phyloP scores from a whole-genome alignment of 768 basidiomycete genomes.

The Termitomyces sp. region DNA sequence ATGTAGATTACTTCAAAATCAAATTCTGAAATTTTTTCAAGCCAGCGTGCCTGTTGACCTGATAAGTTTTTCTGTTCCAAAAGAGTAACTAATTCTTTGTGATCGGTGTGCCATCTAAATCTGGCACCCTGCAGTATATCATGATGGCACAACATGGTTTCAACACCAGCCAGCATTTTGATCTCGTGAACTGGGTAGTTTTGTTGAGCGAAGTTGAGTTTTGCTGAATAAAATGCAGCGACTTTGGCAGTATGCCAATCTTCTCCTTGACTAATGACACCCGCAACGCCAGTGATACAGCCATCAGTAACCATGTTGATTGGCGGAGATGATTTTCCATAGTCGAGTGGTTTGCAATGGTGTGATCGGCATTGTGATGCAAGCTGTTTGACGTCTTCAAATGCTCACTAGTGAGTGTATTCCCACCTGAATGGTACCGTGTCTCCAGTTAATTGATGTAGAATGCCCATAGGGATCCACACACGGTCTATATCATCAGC shows the following conservation, averaged over 20 bases:
- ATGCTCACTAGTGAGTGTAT: too few species aligned
- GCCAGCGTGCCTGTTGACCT: not conserved
- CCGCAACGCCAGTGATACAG: not conserved
- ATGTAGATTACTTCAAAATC: not conserved
- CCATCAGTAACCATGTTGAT: not conserved
- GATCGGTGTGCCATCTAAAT: not conserved
- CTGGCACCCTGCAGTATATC: not conserved
- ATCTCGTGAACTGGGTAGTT: not conserved
- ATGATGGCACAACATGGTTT: not conserved
- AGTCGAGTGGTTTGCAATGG: not conserved
- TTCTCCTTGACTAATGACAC: not conserved
- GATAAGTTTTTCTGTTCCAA: not conserved
- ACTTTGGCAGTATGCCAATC: not conserved
- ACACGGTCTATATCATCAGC: too few species aligned
- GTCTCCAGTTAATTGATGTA: too few species aligned
- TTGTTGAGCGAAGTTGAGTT: not conserved
- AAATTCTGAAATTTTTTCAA: not conserved
- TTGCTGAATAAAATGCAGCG: not conserved
- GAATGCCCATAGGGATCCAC: too few species aligned
- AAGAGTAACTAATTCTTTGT: not conserved
- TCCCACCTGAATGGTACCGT: too few species aligned
- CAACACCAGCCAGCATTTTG: not conserved
- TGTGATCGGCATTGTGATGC: not conserved
- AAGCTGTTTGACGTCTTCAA: not conserved
- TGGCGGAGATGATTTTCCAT: not conserved